A percentile compares a stretch with the other conserved stretches of the same genome.
phyloP scores from a whole-genome alignment of 2,329 filamentous ascomycete species.

The Biscogniauxia marginata region DNA sequence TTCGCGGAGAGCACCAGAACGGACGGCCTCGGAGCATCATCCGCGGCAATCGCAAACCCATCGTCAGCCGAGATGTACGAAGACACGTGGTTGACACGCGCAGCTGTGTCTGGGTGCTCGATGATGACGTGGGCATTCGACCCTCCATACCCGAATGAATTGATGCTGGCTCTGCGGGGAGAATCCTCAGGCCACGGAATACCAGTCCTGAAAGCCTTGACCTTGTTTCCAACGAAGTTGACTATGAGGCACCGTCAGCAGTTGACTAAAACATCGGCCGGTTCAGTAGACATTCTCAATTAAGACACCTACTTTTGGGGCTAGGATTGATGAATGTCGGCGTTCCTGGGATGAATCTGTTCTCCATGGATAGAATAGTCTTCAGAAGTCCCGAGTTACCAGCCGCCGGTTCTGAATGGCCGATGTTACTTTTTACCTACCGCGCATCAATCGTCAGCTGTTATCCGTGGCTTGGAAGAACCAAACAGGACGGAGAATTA shows the following conservation, averaged over 20 bases:
- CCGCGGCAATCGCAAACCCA: not conserved
- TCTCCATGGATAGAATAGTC: slow-evolving; percentile 1
- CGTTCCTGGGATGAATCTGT: slow-evolving; percentile 2
- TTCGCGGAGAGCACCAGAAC: not conserved
- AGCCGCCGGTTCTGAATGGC: slow-evolving; percentile 31
- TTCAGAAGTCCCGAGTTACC: slow-evolving; percentile 17
- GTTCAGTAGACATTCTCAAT: too few relatives aligned
- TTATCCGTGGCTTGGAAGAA: not conserved
- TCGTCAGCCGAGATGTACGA: not conserved
- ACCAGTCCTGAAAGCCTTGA: not conserved
- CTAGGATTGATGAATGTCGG: slow-evolving; percentile 6
- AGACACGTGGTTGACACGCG: not conserved
- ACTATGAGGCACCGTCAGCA: too few relatives aligned
- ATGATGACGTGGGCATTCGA: slow-evolving; percentile 7
- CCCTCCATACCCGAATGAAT: slow-evolving; percentile 9
- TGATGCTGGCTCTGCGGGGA: slow-evolving; percentile 3
- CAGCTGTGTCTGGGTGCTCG: not conserved
- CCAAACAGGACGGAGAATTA: not conserved
- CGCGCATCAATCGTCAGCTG: not conserved
- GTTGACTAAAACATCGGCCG: slow-evolving; percentile 4
- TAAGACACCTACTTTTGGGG: not conserved
- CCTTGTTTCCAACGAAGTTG: too few relatives aligned
- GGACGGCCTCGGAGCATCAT: not conserved
- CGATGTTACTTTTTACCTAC: slow-evolving; percentile 33
- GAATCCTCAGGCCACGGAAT: slow-evolving; percentile 1